Conservation (phyloP, 768 basidiomycete genomes). For the Phaeotremella fagi region DNA sequence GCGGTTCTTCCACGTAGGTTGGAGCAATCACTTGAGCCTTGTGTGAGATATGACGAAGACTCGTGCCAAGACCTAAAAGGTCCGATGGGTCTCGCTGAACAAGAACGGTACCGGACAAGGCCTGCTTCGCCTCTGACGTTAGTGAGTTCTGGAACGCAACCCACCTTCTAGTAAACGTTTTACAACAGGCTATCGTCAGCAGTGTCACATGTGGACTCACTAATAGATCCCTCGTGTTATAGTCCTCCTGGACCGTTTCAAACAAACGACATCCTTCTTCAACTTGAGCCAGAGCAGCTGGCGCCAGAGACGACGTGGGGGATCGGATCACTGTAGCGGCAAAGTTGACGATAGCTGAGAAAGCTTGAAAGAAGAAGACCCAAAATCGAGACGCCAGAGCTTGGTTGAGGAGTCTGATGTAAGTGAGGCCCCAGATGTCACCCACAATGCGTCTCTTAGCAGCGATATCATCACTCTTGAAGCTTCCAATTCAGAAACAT, state of each 20-base stretch:
- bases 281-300: neutral
- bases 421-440: neutral
- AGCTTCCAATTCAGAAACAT: constrained; percentile 1
- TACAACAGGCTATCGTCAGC: neutral
- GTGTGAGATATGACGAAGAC: neutral
- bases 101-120: neutral
- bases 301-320: neutral
- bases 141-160: neutral
- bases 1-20: neutral
- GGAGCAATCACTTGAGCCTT: neutral
- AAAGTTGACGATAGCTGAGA: constrained; percentile 6
- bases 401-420: neutral
- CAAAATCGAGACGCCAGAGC: constrained; percentile 1
- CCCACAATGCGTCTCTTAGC: constrained; percentile 1
- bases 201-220: neutral
- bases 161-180: neutral
- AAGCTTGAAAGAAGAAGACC: constrained; percentile 8
- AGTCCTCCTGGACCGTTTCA: neutral
- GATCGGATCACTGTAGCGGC: constrained; percentile 3
- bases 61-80: neutral
- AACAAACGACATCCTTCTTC: neutral
- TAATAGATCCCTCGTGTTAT: neutral
- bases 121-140: neutral
- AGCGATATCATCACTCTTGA: constrained; percentile 2
- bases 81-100: neutral